Base-by-base conservation (phyloP, 176 grass and related monocot genomes). In the Elaeis guineensis region DNA sequence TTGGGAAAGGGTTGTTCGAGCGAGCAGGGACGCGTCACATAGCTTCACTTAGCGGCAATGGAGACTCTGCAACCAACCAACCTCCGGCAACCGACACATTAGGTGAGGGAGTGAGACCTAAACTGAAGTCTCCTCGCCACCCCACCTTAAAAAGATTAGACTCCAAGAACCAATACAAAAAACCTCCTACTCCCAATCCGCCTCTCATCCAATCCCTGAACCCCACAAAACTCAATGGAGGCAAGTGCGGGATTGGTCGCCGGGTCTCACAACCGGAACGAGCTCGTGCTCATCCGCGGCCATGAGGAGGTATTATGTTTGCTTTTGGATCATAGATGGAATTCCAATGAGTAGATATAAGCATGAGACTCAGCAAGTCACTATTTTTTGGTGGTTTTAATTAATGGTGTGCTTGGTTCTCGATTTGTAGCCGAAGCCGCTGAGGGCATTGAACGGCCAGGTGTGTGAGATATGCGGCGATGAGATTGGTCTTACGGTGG, bases 391-490 rank as follows among this genome's bases (percentile, higher is more conserved):
- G 21, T 62, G 17, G 15, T 35, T 16, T 17, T 65, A 20, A 32
- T 17, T 65, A 20, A 32, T 16, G 5, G 7, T 17, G 8, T 39
- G 17, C 20, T 58, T 57, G 35, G 25, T 0, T 39, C 17, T 0
- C 65, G 25, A 3, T 57, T 50, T 65, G 67, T 17, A 79, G 26
- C 94, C 89, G 54, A 98, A 93, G 78, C 84, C 63, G 16, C 53
- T 89, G 76, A 75, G 80, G 2, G 70, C 85, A 57, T 67, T 93
- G 60, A 98, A 85, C 66, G 94, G 94, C 23, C 93, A 98, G 78
- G 94, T 98, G 15, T 98, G 94, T 63, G 94, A 98, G 84, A 98
- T 98, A 69, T 98, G 94, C 35, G 87, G 94, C 23, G 94, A 93
- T 28, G 84, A 76, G 61, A 79, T 98, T 19, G 94, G 94, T 7